These are phyloP conservation scores for Syzygium oleosum DNA, from an alignment of 345 rosid genomes.

Conservation along the genomic window DNA sequence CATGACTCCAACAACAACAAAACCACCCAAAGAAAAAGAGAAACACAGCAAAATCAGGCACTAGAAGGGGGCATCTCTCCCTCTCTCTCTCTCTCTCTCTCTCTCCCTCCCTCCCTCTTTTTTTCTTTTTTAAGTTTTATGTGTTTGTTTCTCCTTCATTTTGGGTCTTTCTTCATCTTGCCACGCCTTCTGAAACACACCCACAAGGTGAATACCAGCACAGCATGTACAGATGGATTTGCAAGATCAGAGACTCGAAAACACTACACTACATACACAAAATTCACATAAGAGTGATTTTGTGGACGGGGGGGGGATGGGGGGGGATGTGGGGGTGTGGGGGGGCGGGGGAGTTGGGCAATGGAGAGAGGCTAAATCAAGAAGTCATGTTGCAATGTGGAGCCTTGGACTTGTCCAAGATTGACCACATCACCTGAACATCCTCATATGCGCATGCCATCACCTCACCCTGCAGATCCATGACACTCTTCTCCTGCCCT, in stretches of 20 bases:
- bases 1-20: not conserved
- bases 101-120: not conserved
- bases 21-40: not conserved
- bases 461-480: slow-evolving; percentile 84
- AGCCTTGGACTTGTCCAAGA: slow-evolving; percentile 85
- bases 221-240: not conserved
- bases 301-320: too few species aligned
- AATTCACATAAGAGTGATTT: not conserved
- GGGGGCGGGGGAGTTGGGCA: not conserved
- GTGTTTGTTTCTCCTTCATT: not conserved
- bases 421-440: slow-evolving; percentile 96
- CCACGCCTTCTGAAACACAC: not conserved
- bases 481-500: slow-evolving; percentile 46
- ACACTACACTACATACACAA: not conserved
- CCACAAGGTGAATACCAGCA: not conserved
- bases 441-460: slow-evolving; percentile 93
- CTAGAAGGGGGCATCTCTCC: not conserved
- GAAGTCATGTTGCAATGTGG: slow-evolving; percentile 33
- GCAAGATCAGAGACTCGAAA: not conserved
- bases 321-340: too few species aligned
- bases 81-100: not conserved
- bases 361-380: slow-evolving; percentile 3
- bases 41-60: not conserved
- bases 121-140: not conserved
- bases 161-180: not conserved